Conservation (phyloP, 2,329 filamentous ascomycete genomes). For the Pseudogymnoascus sp. region DNA sequence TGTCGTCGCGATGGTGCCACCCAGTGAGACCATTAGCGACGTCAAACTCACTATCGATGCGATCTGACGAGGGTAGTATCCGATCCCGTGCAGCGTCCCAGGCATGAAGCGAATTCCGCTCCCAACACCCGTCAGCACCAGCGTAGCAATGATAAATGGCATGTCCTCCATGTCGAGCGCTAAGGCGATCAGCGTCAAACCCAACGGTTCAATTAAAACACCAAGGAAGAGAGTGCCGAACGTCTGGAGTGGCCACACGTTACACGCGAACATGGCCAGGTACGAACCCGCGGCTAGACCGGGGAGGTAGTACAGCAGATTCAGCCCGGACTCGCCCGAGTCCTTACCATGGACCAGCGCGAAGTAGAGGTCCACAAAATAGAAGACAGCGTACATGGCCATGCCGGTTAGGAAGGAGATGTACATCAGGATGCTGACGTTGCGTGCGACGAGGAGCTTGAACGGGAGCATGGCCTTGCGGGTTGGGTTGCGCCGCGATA, state of each 20-base stretch:
- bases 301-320: constrained; percentile 55
- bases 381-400: constrained; percentile 48
- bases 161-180: constrained; percentile 43
- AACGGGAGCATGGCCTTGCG: constrained; percentile 59
- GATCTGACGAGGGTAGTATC: constrained; percentile 49
- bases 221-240: constrained; percentile 50
- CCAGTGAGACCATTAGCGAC: constrained; percentile 50
- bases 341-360: constrained; percentile 48
- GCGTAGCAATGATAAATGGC: constrained; percentile 53
- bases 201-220: constrained; percentile 46
- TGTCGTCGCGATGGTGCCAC: constrained; percentile 55
- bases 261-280: constrained; percentile 49
- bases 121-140: constrained; percentile 54
- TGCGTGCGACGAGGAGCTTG: constrained; percentile 45
- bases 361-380: constrained; percentile 63
- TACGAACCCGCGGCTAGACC: constrained; percentile 53
- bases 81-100: constrained; percentile 48
- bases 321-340: constrained; percentile 43
- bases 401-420: constrained; percentile 53
- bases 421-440: constrained; percentile 52
- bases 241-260: constrained; percentile 52
- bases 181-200: constrained; percentile 49
- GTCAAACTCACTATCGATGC: constrained; percentile 52
- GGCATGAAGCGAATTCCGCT: constrained; percentile 59
- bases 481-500: constrained; percentile 41